Base-by-base conservation (phyloP, 345 rosid species). In the Salix koriyanagi region DNA sequence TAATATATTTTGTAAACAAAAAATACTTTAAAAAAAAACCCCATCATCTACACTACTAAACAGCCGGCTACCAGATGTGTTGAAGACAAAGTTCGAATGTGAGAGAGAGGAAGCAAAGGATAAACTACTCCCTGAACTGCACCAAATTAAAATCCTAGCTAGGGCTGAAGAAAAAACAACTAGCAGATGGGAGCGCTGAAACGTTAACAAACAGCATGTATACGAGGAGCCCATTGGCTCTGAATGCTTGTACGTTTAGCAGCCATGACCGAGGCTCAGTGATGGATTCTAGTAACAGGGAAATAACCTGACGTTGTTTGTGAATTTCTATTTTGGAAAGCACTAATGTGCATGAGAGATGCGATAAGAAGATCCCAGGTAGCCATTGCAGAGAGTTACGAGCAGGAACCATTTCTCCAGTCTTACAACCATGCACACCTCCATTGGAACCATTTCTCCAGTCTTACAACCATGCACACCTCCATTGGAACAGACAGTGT, bases 331-430 rank as follows among this genome's bases (percentile, higher is more conserved):
- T 69, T 74, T 74, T 81, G 81, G 19, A 73, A 25, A 26, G 70
- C 68, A 30, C 65, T 42, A 14, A 62, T 42, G 58, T 74, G 69
- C 60, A 23, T 39, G 15, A 81, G 28, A 25, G 65, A 70, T 56
- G 78, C 73, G 14, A 77, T 21, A 26, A 81, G 56, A 56, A 74
- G 76, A 71, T n/a, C 77, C 79, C 65, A 46, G 13, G 18, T 44
- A 70, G 4, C 67, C 81, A 18, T 1, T 2, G 41, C 25, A 48
- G 58, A 5, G 21, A 44, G 30, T 34, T 65, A 19, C 23, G 9
- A 44, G 60, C 2, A 2, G 26, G 67, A 42, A 70, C 7, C 44
- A 6, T 42, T 11, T 42, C 80, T 28, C 70, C 58, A 32, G 67
- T 21, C 8, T 10, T 76, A 11, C n/a, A 30, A 28, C 26, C 19